A percentile compares a stretch with the other conserved stretches of the same genome.
Evolutionary conservation across 1,139 yeast genomes (phyloP).

Genomic region (Blastobotrys aristatus): DNA sequence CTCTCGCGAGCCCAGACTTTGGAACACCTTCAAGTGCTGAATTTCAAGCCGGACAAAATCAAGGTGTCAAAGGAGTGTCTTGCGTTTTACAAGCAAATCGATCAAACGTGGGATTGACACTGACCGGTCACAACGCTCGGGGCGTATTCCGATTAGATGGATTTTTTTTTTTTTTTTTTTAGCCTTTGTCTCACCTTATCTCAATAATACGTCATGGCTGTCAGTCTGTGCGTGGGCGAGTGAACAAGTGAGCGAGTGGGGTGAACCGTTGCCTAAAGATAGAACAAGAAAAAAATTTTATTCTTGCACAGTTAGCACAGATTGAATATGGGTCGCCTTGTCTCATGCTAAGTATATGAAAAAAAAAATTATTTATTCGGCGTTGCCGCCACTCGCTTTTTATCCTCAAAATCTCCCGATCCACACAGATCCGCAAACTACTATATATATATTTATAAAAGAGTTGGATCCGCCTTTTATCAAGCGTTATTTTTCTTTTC

Average conservation of each 20-base stretch:
- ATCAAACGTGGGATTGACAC: too few species aligned
- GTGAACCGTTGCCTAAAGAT: background rate
- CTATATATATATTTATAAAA: too few species aligned
- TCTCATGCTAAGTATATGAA: background rate
- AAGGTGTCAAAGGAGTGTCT: slow-evolving; percentile 64
- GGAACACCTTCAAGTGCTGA: slow-evolving; percentile 61
- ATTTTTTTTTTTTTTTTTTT: too few species aligned
- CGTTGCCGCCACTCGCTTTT: background rate
- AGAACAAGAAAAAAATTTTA: too few species aligned
- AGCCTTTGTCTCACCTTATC: background rate
- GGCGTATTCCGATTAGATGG: background rate
- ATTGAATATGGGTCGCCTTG: background rate
- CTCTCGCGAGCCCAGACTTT: slow-evolving; percentile 79
- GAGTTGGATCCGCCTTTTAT: too few species aligned
- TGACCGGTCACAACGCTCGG: too few species aligned
- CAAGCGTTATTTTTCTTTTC: background rate
- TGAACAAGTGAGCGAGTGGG: too few species aligned
- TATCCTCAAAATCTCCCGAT: background rate
- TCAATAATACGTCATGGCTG: too few species aligned
- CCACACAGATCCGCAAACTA: background rate
- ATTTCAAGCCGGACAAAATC: slow-evolving; percentile 40
- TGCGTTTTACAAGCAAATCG: slow-evolving; percentile 56
- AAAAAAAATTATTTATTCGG: background rate
- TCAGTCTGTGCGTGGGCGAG: too few species aligned
- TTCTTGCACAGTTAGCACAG: too few species aligned